Percentiles rank a stretch among this genome's conserved stretches.
Evolutionary conservation across 768 basidiomycete species (phyloP).

Genomic region (Pulveroboletus sp.): DNA sequence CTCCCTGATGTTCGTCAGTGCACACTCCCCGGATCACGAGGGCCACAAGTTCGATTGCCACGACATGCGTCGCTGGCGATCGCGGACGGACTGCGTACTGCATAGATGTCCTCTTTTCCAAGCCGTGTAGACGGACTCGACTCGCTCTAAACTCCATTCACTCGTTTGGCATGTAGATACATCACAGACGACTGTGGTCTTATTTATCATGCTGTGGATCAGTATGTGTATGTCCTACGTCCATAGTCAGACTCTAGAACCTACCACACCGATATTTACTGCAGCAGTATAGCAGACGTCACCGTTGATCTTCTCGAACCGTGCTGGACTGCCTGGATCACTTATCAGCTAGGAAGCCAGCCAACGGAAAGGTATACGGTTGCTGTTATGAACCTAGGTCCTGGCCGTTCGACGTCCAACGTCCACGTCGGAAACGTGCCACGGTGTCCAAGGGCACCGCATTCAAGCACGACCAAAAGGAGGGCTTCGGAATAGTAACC

Average conservation of each 20-base stretch:
- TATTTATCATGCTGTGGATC: conserved; percentile 22
- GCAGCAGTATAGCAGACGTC: conserved; percentile 8
- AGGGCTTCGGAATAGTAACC: background rate
- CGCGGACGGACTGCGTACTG: conserved; percentile 9
- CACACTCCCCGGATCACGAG: conserved; percentile 18
- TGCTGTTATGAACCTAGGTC: too few relatives aligned
- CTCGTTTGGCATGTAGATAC: conserved; percentile 14
- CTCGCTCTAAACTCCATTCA: background rate
- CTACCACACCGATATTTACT: conserved; percentile 5
- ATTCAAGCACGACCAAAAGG: too few relatives aligned
- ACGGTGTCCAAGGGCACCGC: too few relatives aligned
- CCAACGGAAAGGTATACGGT: too few relatives aligned
- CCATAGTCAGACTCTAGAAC: conserved; percentile 9
- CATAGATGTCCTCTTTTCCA: conserved; percentile 7
- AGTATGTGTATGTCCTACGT: conserved; percentile 2
- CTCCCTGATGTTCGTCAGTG: conserved; percentile 57
- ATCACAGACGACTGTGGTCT: background rate
- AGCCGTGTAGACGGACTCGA: background rate
- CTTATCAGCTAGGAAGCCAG: too few relatives aligned
- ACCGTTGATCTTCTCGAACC: too few relatives aligned
- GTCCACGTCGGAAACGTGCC: too few relatives aligned
- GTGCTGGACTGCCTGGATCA: background rate
- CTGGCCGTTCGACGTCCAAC: too few relatives aligned
- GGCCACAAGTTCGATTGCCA: conserved; percentile 13
- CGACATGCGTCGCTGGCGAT: conserved; percentile 5